Evolutionary conservation across 768 basidiomycete species (phyloP), one percentile per base, ranked within the genome.

Genomic region (Collybia sp.): DNA sequence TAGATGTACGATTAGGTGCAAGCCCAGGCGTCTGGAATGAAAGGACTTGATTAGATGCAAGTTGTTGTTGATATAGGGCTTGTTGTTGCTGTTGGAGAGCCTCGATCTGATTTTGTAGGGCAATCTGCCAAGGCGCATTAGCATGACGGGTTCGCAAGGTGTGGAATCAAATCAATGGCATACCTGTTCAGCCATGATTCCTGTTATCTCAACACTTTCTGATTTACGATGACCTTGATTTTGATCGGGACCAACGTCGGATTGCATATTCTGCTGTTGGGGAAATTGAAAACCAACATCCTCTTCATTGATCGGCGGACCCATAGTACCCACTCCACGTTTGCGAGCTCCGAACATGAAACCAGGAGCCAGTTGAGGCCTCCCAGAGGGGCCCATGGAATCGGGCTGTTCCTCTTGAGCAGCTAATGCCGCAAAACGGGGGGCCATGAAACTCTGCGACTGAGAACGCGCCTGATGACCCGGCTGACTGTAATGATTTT

Each of bases 181-280:
- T 82, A 91, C 93, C 79, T 97, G 95, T 65, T 97, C 93, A 5
- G 92, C 92, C 91, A 97, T 93, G 46, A 94, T 87, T 18, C 88
- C 88, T 30, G 79, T 80, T 46, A 93, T 81, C 60, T 95, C 92
- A 43, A 82, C 84, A 45, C 75, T 77, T 40, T 87, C 83, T 30
- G 71, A 62, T 61, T 83, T 80, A 51, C 83, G 70, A 53, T 80
- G 79, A 42, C 58, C 61, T 30, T 50, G 63, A 25, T 25, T 25
- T 25, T 25, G 25, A 20, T 74, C 73, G n/a, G 62, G 62, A 15
- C 53, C 41, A 6, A 54, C 36, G 1, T 67, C 65, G 25, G 52
- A 35, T 30, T 59, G 55, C 36, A 53, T 58, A 53, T 44, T 50
- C 4, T 44, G 49, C 47, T 63, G 66, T 46, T 70, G 88, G 36